Percentiles rank a stretch among this genome's conserved stretches.
Evolutionary conservation across 148 eudicot species (phyloP).

Genomic region (Dysphania ambrosioides): DNA sequence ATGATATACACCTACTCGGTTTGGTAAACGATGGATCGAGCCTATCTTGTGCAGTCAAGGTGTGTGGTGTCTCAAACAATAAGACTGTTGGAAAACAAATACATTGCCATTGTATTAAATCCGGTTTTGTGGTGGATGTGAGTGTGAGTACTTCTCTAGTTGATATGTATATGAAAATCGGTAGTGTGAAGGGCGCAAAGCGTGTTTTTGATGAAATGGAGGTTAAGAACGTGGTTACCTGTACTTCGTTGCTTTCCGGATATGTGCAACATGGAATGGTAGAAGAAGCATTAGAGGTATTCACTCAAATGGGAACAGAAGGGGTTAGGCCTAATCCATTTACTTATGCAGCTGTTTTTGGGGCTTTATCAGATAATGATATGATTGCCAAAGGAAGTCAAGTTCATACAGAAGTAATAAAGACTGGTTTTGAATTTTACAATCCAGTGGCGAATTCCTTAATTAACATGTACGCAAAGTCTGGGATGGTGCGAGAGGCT

Average conservation of each 20-base stretch:
- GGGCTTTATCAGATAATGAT: constrained; percentile 58
- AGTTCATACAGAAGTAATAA: constrained; percentile 62
- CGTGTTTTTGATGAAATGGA: constrained; percentile 58
- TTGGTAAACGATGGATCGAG: constrained; percentile 56
- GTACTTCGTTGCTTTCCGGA: constrained; percentile 86
- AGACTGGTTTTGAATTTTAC: constrained; percentile 53
- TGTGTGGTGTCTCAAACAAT: constrained; percentile 48
- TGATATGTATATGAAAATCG: constrained; percentile 78
- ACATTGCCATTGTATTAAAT: constrained; percentile 59
- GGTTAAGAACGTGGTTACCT: constrained; percentile 77
- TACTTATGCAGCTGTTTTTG: constrained; percentile 68
- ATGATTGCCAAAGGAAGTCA: constrained; percentile 53
- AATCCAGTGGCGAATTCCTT: constrained; percentile 71
- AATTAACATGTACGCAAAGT: constrained; percentile 70
- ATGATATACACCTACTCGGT: constrained; percentile 40
- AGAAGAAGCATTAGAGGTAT: constrained; percentile 44
- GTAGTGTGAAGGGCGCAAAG: constrained; percentile 45
- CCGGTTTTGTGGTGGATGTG: constrained; percentile 61
- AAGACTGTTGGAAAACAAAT: constrained; percentile 51
- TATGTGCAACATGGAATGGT: constrained; percentile 50
- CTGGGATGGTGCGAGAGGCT: constrained; percentile 56
- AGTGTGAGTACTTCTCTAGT: constrained; percentile 86
- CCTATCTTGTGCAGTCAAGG: constrained; percentile 70
- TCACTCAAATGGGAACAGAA: constrained; percentile 49
- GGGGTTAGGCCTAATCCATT: constrained; percentile 67